These are phyloP conservation scores for Alectoria sarmentosa DNA, from an alignment of 495 filamentous ascomycete species.

Conservation along the genomic window DNA sequence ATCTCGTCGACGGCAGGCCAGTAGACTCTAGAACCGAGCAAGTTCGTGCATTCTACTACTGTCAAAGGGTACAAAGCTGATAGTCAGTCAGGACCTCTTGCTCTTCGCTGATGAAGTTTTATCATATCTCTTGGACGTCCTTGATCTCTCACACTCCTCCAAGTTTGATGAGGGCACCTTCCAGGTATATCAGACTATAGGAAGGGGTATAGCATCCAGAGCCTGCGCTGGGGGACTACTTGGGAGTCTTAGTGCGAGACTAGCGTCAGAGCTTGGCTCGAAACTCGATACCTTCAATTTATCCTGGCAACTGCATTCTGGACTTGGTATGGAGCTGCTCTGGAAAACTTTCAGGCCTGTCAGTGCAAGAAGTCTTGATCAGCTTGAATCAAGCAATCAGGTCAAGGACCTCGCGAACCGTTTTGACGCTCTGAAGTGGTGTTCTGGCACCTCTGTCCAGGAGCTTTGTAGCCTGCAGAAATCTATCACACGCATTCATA, in stretches of 20 bases:
- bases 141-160: conserved; percentile 24
- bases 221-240: not conserved
- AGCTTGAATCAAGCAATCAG: conserved; percentile 45
- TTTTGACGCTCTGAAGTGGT: conserved; percentile 56
- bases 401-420: conserved; percentile 64
- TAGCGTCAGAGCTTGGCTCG: conserved; percentile 35
- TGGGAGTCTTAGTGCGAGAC: conserved; percentile 13
- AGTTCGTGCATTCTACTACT: not conserved
- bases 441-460: conserved; percentile 37
- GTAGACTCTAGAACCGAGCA: conserved; percentile 1
- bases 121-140: conserved; percentile 26
- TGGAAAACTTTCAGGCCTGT: conserved; percentile 68
- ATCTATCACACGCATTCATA: conserved; percentile 30
- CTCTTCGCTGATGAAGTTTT: conserved; percentile 18
- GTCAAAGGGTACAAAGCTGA: conserved; percentile 33
- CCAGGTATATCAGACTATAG: conserved; percentile 47
- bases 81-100: not conserved
- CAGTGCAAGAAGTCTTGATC: conserved; percentile 46
- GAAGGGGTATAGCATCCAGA: conserved; percentile 32
- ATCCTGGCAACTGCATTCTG: conserved; percentile 56
- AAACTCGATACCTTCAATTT: conserved; percentile 43
- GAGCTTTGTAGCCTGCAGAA: conserved; percentile 37
- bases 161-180: conserved; percentile 49
- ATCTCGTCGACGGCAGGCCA: conserved; percentile 3
- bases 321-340: conserved; percentile 75